Percentiles rank a stretch among this genome's conserved stretches.
Evolutionary conservation across 106 monocot genomes (phyloP).

Genomic region (Platanthera guangdongensis): DNA sequence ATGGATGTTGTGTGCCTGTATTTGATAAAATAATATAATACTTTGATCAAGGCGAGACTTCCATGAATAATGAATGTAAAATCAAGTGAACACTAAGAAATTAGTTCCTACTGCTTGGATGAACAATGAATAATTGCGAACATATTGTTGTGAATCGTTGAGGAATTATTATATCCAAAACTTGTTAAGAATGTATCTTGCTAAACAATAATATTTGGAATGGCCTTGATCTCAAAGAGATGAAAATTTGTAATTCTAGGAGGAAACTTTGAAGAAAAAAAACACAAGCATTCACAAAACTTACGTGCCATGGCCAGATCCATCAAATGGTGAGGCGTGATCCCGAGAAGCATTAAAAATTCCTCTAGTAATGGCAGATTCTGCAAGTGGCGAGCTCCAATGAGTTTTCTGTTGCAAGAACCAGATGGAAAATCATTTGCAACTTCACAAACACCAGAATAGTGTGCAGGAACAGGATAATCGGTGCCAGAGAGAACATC

Average conservation of each 20-base stretch:
- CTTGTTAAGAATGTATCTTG: not conserved
- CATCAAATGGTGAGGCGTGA: constrained; percentile 90
- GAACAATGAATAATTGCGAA: not conserved
- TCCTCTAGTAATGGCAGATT: constrained; percentile 90
- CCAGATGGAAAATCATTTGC: constrained; percentile 91
- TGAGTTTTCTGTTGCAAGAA: constrained; percentile 90
- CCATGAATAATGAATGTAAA: not conserved
- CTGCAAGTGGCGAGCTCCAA: constrained; percentile 97
- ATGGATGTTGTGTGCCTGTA: constrained; percentile 90
- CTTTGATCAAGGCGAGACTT: not conserved
- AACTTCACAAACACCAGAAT: constrained; percentile 90
- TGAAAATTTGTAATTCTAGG: not conserved
- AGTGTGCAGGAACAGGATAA: constrained; percentile 71
- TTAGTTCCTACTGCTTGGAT: not conserved
- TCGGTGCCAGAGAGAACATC: constrained; percentile 30
- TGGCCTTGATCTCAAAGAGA: not conserved
- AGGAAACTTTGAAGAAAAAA: not conserved
- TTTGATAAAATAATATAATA: not conserved
- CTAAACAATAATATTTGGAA: not conserved
- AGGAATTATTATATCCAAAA: not conserved
- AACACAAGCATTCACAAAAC: constrained; percentile 8
- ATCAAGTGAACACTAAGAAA: not conserved
- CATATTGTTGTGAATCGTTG: not conserved
- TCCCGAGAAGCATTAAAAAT: constrained; percentile 81
- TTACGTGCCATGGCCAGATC: constrained; percentile 99